These are phyloP conservation scores for Suillus hirtellus DNA, from an alignment of 768 basidiomycete genomes.

Conservation along the genomic window DNA sequence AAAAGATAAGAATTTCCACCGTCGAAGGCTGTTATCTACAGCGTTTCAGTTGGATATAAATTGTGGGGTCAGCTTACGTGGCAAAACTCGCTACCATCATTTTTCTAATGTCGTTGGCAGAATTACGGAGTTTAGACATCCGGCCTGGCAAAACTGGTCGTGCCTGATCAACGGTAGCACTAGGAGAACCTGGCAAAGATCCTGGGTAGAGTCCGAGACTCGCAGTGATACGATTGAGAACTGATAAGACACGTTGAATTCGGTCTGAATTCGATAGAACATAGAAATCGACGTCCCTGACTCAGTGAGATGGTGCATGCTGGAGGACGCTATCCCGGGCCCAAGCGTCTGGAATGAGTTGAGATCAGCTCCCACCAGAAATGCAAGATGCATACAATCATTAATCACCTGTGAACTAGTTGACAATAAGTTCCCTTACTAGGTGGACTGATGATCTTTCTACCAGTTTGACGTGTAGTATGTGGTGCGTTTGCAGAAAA, in stretches of 20 bases:
- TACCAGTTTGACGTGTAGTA: too few relatives aligned
- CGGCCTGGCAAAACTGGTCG: neutral
- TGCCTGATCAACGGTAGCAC: neutral
- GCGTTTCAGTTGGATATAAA: neutral
- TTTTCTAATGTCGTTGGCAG: neutral
- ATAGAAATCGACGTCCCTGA: neutral
- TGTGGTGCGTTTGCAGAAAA: too few relatives aligned
- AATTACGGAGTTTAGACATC: too few relatives aligned
- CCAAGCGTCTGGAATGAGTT: neutral
- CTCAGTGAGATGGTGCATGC: neutral
- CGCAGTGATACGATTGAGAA: neutral
- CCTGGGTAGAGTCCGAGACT: neutral
- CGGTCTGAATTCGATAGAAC: neutral
- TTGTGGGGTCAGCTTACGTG: neutral
- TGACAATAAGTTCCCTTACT: too few relatives aligned
- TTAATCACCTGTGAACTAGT: too few relatives aligned
- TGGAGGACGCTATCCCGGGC: neutral
- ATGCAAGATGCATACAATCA: neutral
- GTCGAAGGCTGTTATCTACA: neutral
- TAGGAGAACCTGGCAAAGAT: neutral
- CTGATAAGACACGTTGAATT: neutral
- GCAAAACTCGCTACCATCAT: neutral
- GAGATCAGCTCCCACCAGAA: neutral
- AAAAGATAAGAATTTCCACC: neutral
- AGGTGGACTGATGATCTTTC: too few relatives aligned